phyloP scores from a whole-genome alignment of 1,284 basidiomycete genomes.

The Puccinia triticina region DNA sequence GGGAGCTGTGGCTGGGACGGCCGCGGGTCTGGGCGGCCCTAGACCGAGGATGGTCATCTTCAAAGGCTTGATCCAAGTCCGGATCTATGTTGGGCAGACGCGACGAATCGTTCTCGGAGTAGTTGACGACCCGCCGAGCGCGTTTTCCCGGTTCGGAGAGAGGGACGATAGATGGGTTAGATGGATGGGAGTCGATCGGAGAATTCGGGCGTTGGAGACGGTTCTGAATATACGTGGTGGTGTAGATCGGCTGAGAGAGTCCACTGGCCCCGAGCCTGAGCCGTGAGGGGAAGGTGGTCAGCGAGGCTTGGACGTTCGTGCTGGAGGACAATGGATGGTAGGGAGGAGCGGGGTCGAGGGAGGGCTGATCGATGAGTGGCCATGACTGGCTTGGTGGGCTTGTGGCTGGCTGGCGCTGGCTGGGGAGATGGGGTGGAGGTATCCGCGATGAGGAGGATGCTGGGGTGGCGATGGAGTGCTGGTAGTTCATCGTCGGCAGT shows the following conservation, averaged over 20 bases:
- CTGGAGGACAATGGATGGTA: slow-evolving; percentile 5
- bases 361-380: slow-evolving; percentile 20
- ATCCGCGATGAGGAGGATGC: neutral
- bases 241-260: slow-evolving; percentile 81
- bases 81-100: slow-evolving; percentile 67
- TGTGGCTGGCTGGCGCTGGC: neutral
- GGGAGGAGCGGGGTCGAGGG: slow-evolving; percentile 2
- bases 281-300: slow-evolving; percentile 85
- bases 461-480: neutral
- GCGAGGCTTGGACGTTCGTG: slow-evolving; percentile 68
- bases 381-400: neutral
- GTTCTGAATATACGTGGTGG: slow-evolving; percentile 62
- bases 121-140: slow-evolving; percentile 71
- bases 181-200: slow-evolving; percentile 15
- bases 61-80: slow-evolving; percentile 64
- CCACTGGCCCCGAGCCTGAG: slow-evolving; percentile 86
- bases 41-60: slow-evolving; percentile 16
- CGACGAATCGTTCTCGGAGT: slow-evolving; percentile 80
- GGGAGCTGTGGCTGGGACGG: neutral
- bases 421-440: neutral
- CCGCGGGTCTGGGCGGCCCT: neutral
- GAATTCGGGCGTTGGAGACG: slow-evolving; percentile 50
- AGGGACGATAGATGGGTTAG: neutral
- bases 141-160: slow-evolving; percentile 47
- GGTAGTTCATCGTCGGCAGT: too few relatives aligned